Evolutionary conservation across 257 asterid species (phyloP).

Genomic region (Schizonepeta tenuifolia): DNA sequence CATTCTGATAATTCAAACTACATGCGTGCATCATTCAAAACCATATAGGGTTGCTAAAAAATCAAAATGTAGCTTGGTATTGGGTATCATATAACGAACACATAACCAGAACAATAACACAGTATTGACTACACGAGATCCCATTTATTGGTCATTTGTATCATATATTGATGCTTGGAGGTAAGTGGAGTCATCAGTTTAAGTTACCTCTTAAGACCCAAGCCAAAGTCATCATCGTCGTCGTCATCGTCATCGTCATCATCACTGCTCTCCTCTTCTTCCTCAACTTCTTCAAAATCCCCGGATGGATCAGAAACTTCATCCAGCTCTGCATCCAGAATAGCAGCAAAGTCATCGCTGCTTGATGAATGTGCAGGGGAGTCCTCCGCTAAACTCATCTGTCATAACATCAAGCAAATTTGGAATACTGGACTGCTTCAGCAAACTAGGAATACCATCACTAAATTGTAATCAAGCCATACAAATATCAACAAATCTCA

Average conservation of each 20-base stretch:
- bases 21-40: background rate
- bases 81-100: no score
- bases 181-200: slow-evolving; percentile 6
- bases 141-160: slow-evolving; percentile 3
- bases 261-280: slow-evolving; percentile 39
- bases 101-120: background rate
- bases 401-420: slow-evolving; percentile 27
- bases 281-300: slow-evolving; percentile 44
- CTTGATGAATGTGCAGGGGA: slow-evolving; percentile 85
- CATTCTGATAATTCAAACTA: background rate
- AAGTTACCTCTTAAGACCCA: slow-evolving; percentile 47
- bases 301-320: slow-evolving; percentile 59
- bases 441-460: background rate
- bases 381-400: slow-evolving; percentile 85
- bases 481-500: background rate
- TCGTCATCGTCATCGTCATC: slow-evolving; percentile 39
- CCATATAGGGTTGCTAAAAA: background rate
- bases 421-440: background rate
- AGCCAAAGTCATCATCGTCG: slow-evolving; percentile 33
- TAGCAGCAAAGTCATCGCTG: slow-evolving; percentile 78
- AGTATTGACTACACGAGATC: slow-evolving; percentile 16
- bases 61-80: no score
- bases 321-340: slow-evolving; percentile 77
- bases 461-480: background rate
- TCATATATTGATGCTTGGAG: background rate